Percentiles rank a stretch among this genome's conserved stretches.
Conservation (phyloP, 2,329 filamentous ascomycete species). For the Sclerotinia subarctica region DNA sequence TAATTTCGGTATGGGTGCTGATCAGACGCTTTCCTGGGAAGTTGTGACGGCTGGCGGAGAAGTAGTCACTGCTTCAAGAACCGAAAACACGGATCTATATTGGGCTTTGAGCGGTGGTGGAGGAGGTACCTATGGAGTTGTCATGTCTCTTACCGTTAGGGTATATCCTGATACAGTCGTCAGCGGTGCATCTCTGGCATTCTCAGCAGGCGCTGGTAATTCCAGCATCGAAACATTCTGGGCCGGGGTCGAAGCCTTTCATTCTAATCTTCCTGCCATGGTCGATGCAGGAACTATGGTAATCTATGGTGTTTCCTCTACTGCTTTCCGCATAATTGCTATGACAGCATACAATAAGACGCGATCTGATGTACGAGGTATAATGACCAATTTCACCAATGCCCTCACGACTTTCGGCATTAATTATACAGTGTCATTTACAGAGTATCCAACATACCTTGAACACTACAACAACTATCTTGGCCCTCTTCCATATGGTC, state of each 20-base stretch:
- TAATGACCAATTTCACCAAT: constrained; percentile 47
- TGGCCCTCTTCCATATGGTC: constrained; percentile 35
- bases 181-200: constrained; percentile 46
- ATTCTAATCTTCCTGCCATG: constrained; percentile 45
- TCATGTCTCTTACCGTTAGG: constrained; percentile 53
- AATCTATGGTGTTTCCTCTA: constrained; percentile 48
- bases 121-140: constrained; percentile 56
- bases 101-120: constrained; percentile 63
- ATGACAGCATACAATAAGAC: constrained; percentile 49
- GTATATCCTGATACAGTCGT: constrained; percentile 46
- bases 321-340: constrained; percentile 47
- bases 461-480: constrained; percentile 39
- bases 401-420: constrained; percentile 42
- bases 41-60: constrained; percentile 53
- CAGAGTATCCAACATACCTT: constrained; percentile 29
- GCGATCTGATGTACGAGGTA: constrained; percentile 41
- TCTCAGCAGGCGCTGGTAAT: constrained; percentile 36
- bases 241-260: constrained; percentile 47
- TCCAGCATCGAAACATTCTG: constrained; percentile 47
- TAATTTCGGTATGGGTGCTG: constrained; percentile 56
- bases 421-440: constrained; percentile 33
- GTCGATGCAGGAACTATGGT: constrained; percentile 50
- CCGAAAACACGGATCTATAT: constrained; percentile 54
- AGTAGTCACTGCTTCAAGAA: constrained; percentile 47
- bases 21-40: constrained; percentile 55